phyloP scores from a whole-genome alignment of 1,284 basidiomycete genomes.

The Heliocybe sulcata region DNA sequence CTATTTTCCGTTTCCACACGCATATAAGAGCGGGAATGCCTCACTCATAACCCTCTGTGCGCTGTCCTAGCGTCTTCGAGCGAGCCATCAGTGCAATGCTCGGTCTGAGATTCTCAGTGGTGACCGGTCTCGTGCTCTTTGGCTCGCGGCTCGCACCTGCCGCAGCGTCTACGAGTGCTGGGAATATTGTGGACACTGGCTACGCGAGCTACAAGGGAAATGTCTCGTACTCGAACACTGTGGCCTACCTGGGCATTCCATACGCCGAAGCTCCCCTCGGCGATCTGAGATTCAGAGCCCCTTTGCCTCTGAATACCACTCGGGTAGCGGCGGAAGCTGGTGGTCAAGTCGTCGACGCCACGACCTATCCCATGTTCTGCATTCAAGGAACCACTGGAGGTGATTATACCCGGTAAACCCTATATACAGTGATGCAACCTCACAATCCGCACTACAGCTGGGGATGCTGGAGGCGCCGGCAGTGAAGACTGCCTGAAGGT shows the following conservation, averaged over 20 bases:
- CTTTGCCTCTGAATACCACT: conserved; percentile 21
- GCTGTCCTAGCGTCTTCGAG: neutral
- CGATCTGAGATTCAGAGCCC: conserved; percentile 28
- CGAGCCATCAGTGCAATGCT: neutral
- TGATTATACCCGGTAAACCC: conserved; percentile 15
- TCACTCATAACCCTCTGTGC: too few relatives aligned
- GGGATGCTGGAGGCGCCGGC: conserved; percentile 51
- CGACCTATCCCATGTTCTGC: conserved; percentile 45
- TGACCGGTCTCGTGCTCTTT: neutral
- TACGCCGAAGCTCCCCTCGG: conserved; percentile 35
- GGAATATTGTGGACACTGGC: conserved; percentile 19
- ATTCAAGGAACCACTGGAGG: conserved; percentile 47
- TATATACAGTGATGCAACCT: too few relatives aligned
- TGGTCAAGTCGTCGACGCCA: conserved; percentile 37
- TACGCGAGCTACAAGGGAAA: conserved; percentile 39
- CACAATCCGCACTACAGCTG: conserved; percentile 20
- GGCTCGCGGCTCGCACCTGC: neutral
- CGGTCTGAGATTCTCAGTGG: neutral
- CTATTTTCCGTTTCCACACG: neutral
- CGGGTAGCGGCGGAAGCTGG: conserved; percentile 25
- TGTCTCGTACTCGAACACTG: conserved; percentile 39
- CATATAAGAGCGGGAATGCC: too few relatives aligned
- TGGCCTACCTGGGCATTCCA: conserved; percentile 45
- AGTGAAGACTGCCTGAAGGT: conserved; percentile 45
- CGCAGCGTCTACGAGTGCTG: neutral